Conservation (phyloP, 2,329 filamentous ascomycete species). For the Biscogniauxia sp. region DNA sequence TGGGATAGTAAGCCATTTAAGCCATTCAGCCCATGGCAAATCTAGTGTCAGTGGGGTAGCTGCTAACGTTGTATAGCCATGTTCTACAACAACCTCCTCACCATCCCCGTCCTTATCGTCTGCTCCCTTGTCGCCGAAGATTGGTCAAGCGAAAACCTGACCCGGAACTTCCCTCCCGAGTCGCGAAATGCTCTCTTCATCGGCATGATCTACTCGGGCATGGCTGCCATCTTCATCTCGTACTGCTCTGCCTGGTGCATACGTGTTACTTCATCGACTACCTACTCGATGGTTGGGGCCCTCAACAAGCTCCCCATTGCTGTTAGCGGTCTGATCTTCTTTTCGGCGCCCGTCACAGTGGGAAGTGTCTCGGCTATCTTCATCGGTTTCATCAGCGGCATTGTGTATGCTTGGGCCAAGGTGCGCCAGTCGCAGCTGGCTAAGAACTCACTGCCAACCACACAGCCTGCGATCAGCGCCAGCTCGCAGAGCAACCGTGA, state of each 20-base stretch:
- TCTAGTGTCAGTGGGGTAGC: not conserved
- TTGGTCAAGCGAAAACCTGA: conserved; percentile 84
- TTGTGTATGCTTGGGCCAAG: conserved; percentile 87
- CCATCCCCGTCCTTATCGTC: conserved; percentile 84
- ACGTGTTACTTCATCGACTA: conserved; percentile 93
- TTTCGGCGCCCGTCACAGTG: conserved; percentile 88
- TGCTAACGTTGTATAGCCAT: conserved; percentile 66
- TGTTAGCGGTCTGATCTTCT: conserved; percentile 89
- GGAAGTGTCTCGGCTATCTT: conserved; percentile 89
- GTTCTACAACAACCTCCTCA: conserved; percentile 99
- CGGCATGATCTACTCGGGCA: conserved; percentile 91
- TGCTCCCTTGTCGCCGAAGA: conserved; percentile 83
- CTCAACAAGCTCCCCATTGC: conserved; percentile 98
- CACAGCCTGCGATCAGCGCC: conserved; percentile 73
- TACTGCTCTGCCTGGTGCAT: conserved; percentile 99
- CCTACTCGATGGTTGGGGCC: conserved; percentile 97
- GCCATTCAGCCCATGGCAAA: not conserved
- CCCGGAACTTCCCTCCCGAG: conserved; percentile 83
- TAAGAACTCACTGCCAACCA: conserved; percentile 67
- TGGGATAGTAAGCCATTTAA: conserved; percentile 79
- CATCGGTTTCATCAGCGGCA: conserved; percentile 86
- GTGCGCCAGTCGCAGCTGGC: conserved; percentile 70
- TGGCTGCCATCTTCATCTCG: conserved; percentile 96
- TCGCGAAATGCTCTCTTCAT: conserved; percentile 75
- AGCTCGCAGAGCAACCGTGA: conserved; percentile 90